phyloP scores from a whole-genome alignment of 192 early-diverging fungal species.

The Umbelopsis sp. region DNA sequence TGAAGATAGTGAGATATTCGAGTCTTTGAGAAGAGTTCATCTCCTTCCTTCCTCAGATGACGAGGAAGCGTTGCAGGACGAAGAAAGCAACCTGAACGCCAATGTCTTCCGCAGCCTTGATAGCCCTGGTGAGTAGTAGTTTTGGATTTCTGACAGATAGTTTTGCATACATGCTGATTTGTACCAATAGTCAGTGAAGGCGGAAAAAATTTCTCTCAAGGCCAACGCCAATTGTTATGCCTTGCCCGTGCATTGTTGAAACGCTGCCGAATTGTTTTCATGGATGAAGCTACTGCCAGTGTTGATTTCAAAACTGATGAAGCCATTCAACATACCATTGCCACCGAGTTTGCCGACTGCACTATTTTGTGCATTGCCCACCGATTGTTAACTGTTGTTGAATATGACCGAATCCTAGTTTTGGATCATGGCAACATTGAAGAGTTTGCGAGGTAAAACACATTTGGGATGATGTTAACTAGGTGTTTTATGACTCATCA shows the following conservation, averaged over 20 bases:
- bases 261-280: slow-evolving; percentile 63
- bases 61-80: slow-evolving; percentile 14
- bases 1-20: slow-evolving; percentile 75
- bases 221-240: slow-evolving; percentile 85
- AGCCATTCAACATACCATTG: slow-evolving; percentile 88
- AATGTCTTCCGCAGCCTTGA: slow-evolving; percentile 53
- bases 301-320: slow-evolving; percentile 88
- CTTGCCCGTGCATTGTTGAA: slow-evolving; percentile 81
- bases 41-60: slow-evolving; percentile 46
- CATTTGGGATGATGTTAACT: neutral
- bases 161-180: neutral
- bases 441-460: slow-evolving; percentile 67
- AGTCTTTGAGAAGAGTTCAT: slow-evolving; percentile 73
- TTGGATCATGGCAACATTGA: slow-evolving; percentile 79
- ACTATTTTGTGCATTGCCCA: slow-evolving; percentile 94
- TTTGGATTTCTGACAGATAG: too few relatives aligned
- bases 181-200: slow-evolving; percentile 53
- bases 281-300: slow-evolving; percentile 78
- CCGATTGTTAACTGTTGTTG: slow-evolving; percentile 83
- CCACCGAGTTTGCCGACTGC: slow-evolving; percentile 69
- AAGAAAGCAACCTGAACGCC: slow-evolving; percentile 24
- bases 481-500: neutral
- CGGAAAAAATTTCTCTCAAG: slow-evolving; percentile 79
- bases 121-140: slow-evolving; percentile 32
- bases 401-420: slow-evolving; percentile 84